phyloP scores from a whole-genome alignment of 1,284 basidiomycete species.

The Fomitopsis schrenkii region DNA sequence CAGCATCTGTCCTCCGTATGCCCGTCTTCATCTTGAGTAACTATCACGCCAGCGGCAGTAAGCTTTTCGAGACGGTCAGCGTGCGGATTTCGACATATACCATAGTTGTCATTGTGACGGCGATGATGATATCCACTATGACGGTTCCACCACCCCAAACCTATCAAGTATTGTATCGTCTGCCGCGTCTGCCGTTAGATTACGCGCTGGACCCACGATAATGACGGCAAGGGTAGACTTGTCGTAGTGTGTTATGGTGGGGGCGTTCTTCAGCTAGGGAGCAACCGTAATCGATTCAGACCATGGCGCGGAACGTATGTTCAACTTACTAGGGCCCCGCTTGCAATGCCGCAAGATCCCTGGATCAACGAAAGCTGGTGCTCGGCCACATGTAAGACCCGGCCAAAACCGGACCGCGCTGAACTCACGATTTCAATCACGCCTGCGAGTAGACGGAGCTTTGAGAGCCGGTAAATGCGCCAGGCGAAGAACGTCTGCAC shows the following conservation, averaged over 20 bases:
- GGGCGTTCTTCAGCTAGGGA: neutral
- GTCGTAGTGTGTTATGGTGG: neutral
- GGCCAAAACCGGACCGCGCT: neutral
- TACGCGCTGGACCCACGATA: neutral
- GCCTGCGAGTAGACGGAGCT: neutral
- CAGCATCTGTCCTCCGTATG: neutral
- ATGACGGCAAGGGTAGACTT: neutral
- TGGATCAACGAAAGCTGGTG: neutral
- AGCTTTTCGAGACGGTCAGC: neutral
- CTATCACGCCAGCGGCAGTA: neutral
- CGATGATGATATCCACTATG: neutral
- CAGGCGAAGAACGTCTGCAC: neutral
- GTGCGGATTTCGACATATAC: neutral
- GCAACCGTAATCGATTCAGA: no score
- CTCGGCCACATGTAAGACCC: neutral
- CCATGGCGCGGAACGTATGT: no score
- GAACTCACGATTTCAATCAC: neutral
- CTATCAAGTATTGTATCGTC: neutral
- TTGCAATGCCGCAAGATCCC: neutral
- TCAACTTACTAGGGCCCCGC: neutral
- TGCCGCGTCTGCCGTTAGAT: neutral
- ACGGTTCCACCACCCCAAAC: neutral
- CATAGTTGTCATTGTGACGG: neutral
- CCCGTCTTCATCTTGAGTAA: neutral
- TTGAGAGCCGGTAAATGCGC: neutral